Conservation (phyloP, 1,284 basidiomycete species). For the Ganoderma meredithae region DNA sequence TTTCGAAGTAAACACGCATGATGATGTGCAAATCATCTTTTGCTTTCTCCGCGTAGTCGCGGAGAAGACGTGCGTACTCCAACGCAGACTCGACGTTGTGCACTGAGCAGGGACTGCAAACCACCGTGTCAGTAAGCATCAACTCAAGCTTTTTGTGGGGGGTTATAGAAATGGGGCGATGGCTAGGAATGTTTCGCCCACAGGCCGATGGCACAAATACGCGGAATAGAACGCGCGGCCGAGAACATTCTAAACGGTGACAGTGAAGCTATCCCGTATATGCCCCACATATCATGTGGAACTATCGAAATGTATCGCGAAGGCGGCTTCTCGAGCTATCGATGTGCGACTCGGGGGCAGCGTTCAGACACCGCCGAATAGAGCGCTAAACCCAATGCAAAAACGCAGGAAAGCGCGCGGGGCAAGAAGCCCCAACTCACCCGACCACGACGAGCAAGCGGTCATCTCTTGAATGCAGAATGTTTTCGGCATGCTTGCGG, state of each 20-base stretch:
- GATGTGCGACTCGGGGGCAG: neutral
- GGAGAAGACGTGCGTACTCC: constrained; percentile 85
- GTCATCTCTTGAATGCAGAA: constrained; percentile 88
- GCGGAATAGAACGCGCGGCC: neutral
- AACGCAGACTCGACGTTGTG: constrained; percentile 87
- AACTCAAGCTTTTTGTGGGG: neutral
- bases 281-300: neutral
- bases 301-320: neutral
- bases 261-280: neutral
- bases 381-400: neutral
- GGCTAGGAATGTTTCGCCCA: neutral
- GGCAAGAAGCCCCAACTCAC: constrained; percentile 49
- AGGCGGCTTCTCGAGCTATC: neutral
- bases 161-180: neutral
- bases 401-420: neutral
- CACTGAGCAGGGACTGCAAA: constrained; percentile 87
- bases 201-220: neutral
- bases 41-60: constrained; percentile 81
- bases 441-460: constrained; percentile 89
- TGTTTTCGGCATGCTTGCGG: constrained; percentile 79
- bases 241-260: neutral
- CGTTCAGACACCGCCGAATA: constrained; percentile 22
- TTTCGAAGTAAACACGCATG: constrained; percentile 98
- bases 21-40: constrained; percentile 92
- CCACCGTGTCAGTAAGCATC: constrained; percentile 13